Evolutionary conservation across 352 stramenopile genomes (phyloP).

Genomic region (Pythium angustatum): DNA sequence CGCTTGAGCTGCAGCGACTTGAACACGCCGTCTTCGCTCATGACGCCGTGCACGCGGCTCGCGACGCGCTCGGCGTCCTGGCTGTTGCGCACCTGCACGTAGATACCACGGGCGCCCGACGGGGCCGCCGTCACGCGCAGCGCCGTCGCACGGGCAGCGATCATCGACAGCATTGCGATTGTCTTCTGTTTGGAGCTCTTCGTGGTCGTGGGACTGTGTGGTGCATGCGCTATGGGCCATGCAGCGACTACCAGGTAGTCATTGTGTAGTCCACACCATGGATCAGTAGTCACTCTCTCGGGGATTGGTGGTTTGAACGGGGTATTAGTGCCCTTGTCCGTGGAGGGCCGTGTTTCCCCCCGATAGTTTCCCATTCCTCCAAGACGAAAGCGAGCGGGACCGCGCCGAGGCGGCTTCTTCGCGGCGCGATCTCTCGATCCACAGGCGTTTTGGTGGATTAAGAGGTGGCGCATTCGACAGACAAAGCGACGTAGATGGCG

Average conservation of each 20-base stretch:
- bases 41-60: slow-evolving; percentile 65
- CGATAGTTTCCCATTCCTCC: too few relatives aligned
- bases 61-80: slow-evolving; percentile 53
- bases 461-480: neutral
- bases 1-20: slow-evolving; percentile 71
- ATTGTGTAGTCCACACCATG: neutral
- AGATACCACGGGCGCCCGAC: slow-evolving; percentile 42
- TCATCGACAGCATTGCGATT: slow-evolving; percentile 24
- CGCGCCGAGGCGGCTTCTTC: neutral
- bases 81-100: slow-evolving; percentile 50
- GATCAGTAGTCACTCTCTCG: too few relatives aligned
- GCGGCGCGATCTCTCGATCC: neutral
- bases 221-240: neutral
- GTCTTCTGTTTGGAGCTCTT: neutral
- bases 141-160: slow-evolving; percentile 19
- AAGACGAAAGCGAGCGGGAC: neutral
- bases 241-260: slow-evolving; percentile 21
- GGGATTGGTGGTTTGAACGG: too few relatives aligned
- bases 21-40: slow-evolving; percentile 77
- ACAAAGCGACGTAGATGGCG: slow-evolving; percentile 9
- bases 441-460: neutral
- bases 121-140: slow-evolving; percentile 10
- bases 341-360: too few relatives aligned
- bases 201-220: slow-evolving; percentile 5
- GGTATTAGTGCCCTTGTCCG: neutral